Percentiles rank a stretch among this genome's conserved stretches.
These are phyloP conservation scores for Leishmania tropica DNA, from an alignment of 208 protist species.

Conservation along the genomic window DNA sequence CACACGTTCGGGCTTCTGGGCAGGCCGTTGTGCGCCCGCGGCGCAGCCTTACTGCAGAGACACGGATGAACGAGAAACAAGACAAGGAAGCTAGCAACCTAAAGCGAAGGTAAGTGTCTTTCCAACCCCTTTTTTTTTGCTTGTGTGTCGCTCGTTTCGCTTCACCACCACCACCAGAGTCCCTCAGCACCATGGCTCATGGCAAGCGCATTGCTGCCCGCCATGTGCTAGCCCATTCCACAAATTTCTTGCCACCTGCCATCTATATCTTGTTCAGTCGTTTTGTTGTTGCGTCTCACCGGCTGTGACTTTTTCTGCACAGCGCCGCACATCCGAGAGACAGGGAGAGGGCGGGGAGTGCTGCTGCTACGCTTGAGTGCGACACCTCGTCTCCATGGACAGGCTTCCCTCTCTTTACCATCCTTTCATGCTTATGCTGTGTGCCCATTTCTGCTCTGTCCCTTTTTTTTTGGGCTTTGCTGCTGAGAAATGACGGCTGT, in stretches of 20 bases:
- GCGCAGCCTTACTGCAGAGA: neutral
- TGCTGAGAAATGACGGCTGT: neutral
- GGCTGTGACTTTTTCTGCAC: neutral
- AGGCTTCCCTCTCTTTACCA: neutral
- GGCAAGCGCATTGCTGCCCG: neutral
- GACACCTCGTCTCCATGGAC: neutral
- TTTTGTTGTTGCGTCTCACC: neutral
- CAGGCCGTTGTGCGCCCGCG: neutral
- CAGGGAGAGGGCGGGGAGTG: neutral
- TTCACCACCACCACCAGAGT: neutral
- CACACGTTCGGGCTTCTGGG: neutral
- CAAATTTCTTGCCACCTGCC: neutral
- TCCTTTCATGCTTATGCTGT: neutral
- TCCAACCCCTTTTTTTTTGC: neutral
- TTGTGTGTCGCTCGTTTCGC: neutral
- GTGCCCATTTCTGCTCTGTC: neutral
- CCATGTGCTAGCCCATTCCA: neutral
- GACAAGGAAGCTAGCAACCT: neutral
- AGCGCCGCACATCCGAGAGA: neutral
- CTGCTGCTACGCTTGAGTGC: neutral
- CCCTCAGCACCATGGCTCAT: neutral
- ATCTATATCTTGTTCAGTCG: neutral
- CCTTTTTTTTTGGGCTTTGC: neutral
- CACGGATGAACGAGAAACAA: neutral
- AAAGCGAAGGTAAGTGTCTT: neutral